Base-by-base conservation (phyloP, 805 yeast species). In the Candida mattraensis region DNA sequence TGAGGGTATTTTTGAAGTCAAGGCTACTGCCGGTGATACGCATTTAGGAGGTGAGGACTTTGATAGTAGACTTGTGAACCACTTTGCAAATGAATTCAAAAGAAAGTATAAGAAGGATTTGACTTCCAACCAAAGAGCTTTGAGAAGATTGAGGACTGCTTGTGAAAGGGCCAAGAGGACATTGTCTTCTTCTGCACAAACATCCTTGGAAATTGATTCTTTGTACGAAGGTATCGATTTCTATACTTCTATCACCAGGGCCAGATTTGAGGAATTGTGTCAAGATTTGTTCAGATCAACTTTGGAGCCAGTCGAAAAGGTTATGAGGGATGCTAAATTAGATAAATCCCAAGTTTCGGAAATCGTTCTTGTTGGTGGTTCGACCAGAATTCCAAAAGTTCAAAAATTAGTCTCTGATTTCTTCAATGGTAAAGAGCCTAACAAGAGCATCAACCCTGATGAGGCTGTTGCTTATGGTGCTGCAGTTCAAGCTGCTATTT, bases 391-490 rank as follows among this genome's bases (percentile, higher is more conserved):
- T 72, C 97, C 97, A 73, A 88, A 86, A 74, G 82, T 89, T 53
- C 96, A 88, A 75, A 88, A 87, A 72, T 77, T 89, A 60, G 95
- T 88, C 34, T 83, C 95, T 51, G 97, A 89, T 70, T 88, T 82
- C 82, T 88, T 89, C 80, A 86, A 88, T 69, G 96, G 96, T 65
- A 89, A 88, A 75, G 95, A 88, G 72, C 95, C 95, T 70, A 87
- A 87, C 77, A 85, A 81, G 74, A 86, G 96, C 36, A 88, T 88
- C 69, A 88, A 88, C 80, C 96, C 97, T 55, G 97, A 88, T 76
- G 97, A 88, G 74, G 97, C 97, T 60, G 97, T 88, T 69, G 97
- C 97, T 61, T 88, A 88, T 73, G 96, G 97, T 83, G 97, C 97
- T 54, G 96, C 96, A 47, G 96, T 88, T 53, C 97, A 88, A 76